phyloP scores from a whole-genome alignment of 257 asterid genomes.

The Rubia yunnanensis region DNA sequence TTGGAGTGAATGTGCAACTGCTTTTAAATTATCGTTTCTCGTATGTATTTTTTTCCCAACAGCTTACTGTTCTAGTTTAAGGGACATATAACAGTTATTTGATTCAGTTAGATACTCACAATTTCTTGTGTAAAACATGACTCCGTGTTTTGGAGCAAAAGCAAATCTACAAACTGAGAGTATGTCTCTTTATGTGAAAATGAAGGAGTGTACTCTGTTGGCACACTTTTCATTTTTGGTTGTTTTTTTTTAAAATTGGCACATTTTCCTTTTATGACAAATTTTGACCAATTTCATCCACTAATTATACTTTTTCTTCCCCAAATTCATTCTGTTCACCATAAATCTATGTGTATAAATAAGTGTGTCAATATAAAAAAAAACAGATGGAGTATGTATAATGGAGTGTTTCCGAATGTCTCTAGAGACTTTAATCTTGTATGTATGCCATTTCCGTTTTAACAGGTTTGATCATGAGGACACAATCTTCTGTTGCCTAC shows the following conservation, averaged over 20 bases:
- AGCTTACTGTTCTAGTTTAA: background rate
- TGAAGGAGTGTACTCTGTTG: background rate
- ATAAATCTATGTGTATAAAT: too few relatives aligned
- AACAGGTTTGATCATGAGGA: conserved; percentile 26
- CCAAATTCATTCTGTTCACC: too few relatives aligned
- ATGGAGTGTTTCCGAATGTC: too few relatives aligned
- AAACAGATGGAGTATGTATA: too few relatives aligned
- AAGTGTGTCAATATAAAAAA: too few relatives aligned
- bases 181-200: background rate
- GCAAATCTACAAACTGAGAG: background rate
- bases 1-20: too few relatives aligned
- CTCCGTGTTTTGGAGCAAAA: background rate
- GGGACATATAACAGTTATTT: too few relatives aligned
- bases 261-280: background rate
- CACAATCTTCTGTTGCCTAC: conserved; percentile 21
- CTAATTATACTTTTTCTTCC: background rate
- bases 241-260: background rate
- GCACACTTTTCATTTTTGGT: background rate
- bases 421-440: too few relatives aligned
- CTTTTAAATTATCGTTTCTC: too few relatives aligned
- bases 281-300: background rate
- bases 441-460: background rate
- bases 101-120: background rate
- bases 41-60: too few relatives aligned
- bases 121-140: too few relatives aligned